Percentiles rank a stretch among this genome's conserved stretches.
Evolutionary conservation across 2,329 filamentous ascomycete species (phyloP).

Genomic region (Scortechinia acanthostroma): DNA sequence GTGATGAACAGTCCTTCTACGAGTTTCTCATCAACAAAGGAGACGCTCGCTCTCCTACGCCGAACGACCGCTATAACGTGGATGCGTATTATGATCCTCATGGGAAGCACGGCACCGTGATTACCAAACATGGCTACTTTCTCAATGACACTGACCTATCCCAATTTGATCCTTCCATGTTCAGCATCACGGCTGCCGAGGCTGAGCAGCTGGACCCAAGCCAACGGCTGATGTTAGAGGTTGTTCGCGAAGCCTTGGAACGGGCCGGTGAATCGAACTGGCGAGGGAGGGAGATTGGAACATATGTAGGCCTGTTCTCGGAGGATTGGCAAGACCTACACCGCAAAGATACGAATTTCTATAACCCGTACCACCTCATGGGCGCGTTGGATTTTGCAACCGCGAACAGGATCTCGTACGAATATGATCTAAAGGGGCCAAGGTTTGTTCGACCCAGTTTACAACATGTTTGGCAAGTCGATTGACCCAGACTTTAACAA

Average conservation of each 20-base stretch:
- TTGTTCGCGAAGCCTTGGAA: slow-evolving; percentile 31
- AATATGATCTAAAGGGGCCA: slow-evolving; percentile 25
- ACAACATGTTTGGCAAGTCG: slow-evolving; percentile 11
- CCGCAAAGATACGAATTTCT: slow-evolving; percentile 12
- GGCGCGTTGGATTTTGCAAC: slow-evolving; percentile 22
- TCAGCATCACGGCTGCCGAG: slow-evolving; percentile 26
- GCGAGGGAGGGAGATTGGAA: slow-evolving; percentile 16
- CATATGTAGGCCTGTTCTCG: slow-evolving; percentile 15
- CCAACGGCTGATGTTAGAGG: slow-evolving; percentile 27
- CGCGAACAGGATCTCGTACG: slow-evolving; percentile 25
- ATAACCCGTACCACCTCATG: slow-evolving; percentile 21
- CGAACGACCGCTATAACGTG: slow-evolving; percentile 8
- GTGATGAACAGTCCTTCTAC: no score
- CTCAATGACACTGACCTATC: slow-evolving; percentile 13
- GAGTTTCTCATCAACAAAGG: no score
- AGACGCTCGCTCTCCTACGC: no score
- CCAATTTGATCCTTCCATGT: slow-evolving; percentile 27
- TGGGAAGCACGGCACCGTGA: slow-evolving; percentile 9
- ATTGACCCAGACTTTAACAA: neutral
- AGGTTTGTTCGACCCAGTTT: slow-evolving; percentile 15
- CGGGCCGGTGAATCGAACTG: slow-evolving; percentile 19
- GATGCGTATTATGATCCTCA: slow-evolving; percentile 7
- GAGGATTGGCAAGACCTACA: slow-evolving; percentile 13
- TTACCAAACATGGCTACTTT: slow-evolving; percentile 13
- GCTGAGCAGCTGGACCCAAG: slow-evolving; percentile 31